These are phyloP conservation scores for Leptographium procerum DNA, from an alignment of 2,329 filamentous ascomycete genomes.

Conservation along the genomic window DNA sequence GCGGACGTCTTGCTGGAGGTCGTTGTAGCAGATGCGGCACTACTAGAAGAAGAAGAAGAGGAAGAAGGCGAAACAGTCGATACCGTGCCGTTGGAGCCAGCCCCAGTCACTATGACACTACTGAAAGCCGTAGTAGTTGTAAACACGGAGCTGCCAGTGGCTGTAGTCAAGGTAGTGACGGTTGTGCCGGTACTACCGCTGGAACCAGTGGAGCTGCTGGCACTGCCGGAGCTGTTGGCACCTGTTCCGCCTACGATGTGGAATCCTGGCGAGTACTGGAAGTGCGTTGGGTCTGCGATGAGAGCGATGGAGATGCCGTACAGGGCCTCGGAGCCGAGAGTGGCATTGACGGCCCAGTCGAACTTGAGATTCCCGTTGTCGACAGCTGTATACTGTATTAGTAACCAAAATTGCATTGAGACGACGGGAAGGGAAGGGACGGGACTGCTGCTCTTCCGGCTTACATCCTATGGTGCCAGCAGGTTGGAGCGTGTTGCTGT, in stretches of 20 bases:
- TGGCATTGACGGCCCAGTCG: constrained; percentile 37
- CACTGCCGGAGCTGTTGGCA: neutral
- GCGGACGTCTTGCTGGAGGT: neutral
- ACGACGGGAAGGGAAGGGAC: no score
- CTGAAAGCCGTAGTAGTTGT: neutral
- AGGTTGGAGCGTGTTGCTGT: constrained; percentile 24
- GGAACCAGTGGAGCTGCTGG: neutral
- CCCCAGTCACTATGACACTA: neutral
- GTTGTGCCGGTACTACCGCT: neutral
- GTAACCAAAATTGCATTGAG: neutral
- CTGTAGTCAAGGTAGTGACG: neutral
- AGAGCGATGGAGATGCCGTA: constrained; percentile 47
- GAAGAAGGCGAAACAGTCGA: neutral
- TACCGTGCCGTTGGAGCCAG: neutral
- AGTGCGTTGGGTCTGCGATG: constrained; percentile 32
- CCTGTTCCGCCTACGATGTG: constrained; percentile 26
- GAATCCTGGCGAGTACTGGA: constrained; percentile 55
- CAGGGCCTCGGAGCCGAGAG: constrained; percentile 27
- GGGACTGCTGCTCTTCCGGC: neutral
- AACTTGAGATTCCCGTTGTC: constrained; percentile 32
- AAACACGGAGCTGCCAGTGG: neutral
- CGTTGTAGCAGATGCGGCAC: neutral
- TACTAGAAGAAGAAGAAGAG: neutral
- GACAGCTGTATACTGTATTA: constrained; percentile 20
- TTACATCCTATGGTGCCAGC: constrained; percentile 3